Conservation (phyloP, 192 early-diverging fungal genomes). For the Coemansia sp. region DNA sequence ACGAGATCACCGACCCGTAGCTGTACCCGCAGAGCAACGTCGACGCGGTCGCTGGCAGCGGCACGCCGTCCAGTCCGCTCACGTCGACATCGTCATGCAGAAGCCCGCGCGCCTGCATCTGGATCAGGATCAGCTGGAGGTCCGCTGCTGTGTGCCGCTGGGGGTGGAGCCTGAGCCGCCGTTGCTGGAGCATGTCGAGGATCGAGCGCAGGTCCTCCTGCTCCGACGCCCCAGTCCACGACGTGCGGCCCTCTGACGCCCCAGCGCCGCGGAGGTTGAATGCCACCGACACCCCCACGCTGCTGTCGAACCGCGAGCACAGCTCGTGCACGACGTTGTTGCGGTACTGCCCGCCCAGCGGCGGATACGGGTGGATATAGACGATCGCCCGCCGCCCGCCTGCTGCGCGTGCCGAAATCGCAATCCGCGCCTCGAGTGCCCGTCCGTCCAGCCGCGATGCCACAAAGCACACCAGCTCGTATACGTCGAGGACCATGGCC, state of each 20-base stretch:
- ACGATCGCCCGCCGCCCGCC: conserved; percentile 20
- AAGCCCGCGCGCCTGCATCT: conserved; percentile 44
- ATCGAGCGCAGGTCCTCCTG: conserved; percentile 47
- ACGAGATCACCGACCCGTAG: conserved; percentile 46
- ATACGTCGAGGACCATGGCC: conserved; percentile 30
- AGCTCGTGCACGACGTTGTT: conserved; percentile 52
- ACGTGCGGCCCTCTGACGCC: conserved; percentile 49
- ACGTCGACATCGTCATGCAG: conserved; percentile 3
- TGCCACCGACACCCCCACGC: conserved; percentile 26
- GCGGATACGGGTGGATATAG: conserved; percentile 46
- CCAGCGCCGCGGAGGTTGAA: conserved; percentile 53
- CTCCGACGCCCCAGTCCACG: conserved; percentile 48
- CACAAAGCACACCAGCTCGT: conserved; percentile 44
- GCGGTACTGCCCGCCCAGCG: conserved; percentile 46
- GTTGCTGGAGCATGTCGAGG: conserved; percentile 27
- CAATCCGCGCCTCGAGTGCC: conserved; percentile 37
- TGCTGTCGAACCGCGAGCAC: conserved; percentile 9
- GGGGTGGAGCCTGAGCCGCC: conserved; percentile 33
- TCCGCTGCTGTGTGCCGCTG: conserved; percentile 21
- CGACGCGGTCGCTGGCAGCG: conserved; percentile 28
- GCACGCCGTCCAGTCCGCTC: conserved; percentile 19
- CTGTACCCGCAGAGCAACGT: conserved; percentile 51
- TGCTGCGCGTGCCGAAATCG: conserved; percentile 5
- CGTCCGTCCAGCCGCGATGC: conserved; percentile 47
- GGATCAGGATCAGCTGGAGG: conserved; percentile 18